phyloP scores from a whole-genome alignment of 2,329 filamentous ascomycete genomes.

The Hypoxylon sp. region DNA sequence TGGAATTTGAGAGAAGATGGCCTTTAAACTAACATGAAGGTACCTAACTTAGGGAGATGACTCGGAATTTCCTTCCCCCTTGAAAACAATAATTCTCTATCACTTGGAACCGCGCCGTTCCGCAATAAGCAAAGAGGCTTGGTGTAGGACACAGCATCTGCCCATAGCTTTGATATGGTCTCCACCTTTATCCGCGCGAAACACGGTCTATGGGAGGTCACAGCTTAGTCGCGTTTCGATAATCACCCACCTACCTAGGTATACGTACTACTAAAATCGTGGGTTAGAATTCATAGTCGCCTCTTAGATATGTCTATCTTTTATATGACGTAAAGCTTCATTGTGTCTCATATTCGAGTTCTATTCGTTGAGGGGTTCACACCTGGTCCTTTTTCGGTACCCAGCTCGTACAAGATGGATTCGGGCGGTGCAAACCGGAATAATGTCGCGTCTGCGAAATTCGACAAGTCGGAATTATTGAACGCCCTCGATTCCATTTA shows the following conservation, averaged over 20 bases:
- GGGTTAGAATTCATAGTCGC: neutral
- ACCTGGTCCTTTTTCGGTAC: neutral
- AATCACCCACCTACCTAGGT: neutral
- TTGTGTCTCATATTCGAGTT: neutral
- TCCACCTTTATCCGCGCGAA: conserved; percentile 6
- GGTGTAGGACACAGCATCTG: neutral
- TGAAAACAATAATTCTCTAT: no score
- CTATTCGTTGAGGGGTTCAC: neutral
- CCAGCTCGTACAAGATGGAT: neutral
- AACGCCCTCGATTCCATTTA: conserved; percentile 19
- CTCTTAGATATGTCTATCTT: neutral
- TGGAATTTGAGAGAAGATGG: no score
- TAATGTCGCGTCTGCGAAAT: neutral
- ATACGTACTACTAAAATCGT: neutral
- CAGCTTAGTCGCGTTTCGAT: neutral
- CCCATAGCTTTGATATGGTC: conserved; percentile 8
- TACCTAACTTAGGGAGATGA: no score
- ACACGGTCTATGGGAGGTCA: neutral
- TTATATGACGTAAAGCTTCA: neutral
- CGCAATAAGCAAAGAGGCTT: no score
- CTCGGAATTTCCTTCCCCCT: no score
- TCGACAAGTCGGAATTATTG: conserved; percentile 5
- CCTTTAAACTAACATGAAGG: no score
- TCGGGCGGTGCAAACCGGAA: neutral
- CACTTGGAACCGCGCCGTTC: no score